Base-by-base conservation (phyloP, 1,139 yeast species). In the Blastobotrys raffinosifermentans region DNA sequence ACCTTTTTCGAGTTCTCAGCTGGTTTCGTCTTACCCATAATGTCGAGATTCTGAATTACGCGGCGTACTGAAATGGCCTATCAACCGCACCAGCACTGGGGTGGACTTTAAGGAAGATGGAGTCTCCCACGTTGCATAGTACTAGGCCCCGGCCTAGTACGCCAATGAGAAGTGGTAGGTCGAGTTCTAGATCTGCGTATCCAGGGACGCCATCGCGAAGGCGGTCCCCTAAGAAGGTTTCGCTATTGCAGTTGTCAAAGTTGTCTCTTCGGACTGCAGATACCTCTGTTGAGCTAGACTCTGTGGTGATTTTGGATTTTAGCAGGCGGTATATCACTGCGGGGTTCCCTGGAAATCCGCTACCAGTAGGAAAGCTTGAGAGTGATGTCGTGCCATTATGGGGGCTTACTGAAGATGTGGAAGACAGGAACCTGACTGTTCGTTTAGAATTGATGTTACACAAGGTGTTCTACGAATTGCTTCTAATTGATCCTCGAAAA, bases 1-100 rank as follows among this genome's bases (percentile, higher is more conserved):
- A 53, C 60, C 58, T 77, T 77, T 59, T 76, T 76, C 18, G 75
- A 56, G 61, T 76, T 77, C 51, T 75, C 82, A 32, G 70, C 75
- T 26, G 66, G 67, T 52, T 73, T 47, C 16, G 51, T 70, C 59
- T 77, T 77, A 17, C 80, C 82, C 83, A 77, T 76, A n/a, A n/a
- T n/a, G n/a, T n/a, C n/a, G n/a, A n/a, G n/a, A n/a, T n/a, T n/a
- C n/a, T n/a, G n/a, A n/a, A n/a, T n/a, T 22, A 22, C 25, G 13
- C 25, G 25, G 11, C 25, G 25, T 22, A 22, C 11, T 22, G 25
- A 11, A 22, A n/a, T 7, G 10, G 9, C 10, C 9, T 20, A 8
- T n/a, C 25, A 22, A 13, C 6, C 25, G 3, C 11, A 22, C 13
- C 13, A 22, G 25, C 25, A 22, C 10, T 6, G 13, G 4, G 25